A percentile compares a stretch with the other conserved stretches of the same genome.
Conservation (phyloP, 352 stramenopile genomes). For the Phytophthora constricta region DNA sequence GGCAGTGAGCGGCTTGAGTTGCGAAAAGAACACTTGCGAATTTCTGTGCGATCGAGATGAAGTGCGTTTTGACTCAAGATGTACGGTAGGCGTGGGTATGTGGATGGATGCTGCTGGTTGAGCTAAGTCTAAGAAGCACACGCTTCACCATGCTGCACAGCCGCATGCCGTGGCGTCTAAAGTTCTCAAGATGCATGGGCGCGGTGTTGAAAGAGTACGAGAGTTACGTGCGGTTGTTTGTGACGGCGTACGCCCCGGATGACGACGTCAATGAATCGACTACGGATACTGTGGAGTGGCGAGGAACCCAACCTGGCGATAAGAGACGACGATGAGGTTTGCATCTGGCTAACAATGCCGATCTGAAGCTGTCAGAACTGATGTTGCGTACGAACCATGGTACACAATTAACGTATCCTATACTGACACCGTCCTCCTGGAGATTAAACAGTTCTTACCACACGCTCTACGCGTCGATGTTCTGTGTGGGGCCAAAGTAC, state of each 20-base stretch:
- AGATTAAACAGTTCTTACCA: background rate
- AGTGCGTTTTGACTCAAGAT: background rate
- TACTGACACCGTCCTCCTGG: background rate
- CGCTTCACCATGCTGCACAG: background rate
- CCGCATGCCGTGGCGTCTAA: conserved; percentile 17
- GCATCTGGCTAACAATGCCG: too few relatives aligned
- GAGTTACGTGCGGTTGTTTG: conserved; percentile 23
- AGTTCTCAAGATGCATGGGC: conserved; percentile 6
- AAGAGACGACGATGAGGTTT: too few relatives aligned
- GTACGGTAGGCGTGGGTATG: background rate
- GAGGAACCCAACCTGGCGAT: too few relatives aligned
- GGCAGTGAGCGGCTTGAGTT: background rate
- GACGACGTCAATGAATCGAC: conserved; percentile 1
- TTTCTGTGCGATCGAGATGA: background rate
- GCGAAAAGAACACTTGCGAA: background rate
- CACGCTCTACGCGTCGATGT: conserved; percentile 30
- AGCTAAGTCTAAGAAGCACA: background rate
- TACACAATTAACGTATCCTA: background rate
- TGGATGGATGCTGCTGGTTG: background rate
- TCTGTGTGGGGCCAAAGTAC: conserved; percentile 66
- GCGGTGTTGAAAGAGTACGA: conserved; percentile 19
- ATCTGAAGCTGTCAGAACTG: too few relatives aligned
- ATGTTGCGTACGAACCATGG: too few relatives aligned
- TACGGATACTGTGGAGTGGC: background rate
- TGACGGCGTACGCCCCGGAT: conserved; percentile 19